Evolutionary conservation across 495 filamentous ascomycete species (phyloP).

Genomic region (Entonaema liquescens): DNA sequence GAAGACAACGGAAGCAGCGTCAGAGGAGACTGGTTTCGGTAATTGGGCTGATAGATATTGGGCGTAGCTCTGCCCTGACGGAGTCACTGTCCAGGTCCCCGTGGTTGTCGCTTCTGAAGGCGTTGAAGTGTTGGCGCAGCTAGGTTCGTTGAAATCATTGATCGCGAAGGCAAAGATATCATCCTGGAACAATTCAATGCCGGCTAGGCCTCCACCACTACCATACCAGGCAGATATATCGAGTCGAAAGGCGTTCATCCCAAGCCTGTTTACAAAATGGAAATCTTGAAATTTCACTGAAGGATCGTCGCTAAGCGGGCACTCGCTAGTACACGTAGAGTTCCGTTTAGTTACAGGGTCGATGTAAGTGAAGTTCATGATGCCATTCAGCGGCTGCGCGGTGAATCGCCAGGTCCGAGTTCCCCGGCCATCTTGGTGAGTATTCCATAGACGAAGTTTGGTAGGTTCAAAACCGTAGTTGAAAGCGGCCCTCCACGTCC

Average conservation of each 20-base stretch:
- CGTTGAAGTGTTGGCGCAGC: constrained; percentile 71
- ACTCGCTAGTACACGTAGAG: constrained; percentile 75
- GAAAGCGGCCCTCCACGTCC: constrained; percentile 86
- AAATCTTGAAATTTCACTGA: constrained; percentile 83
- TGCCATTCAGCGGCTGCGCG: constrained; percentile 82
- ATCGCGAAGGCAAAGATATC: constrained; percentile 87
- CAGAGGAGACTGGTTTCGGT: constrained; percentile 57
- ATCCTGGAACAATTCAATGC: constrained; percentile 89
- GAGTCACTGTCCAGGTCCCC: constrained; percentile 76
- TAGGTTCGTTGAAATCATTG: constrained; percentile 86
- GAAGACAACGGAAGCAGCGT: constrained; percentile 75
- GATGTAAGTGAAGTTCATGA: constrained; percentile 94
- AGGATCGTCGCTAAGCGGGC: constrained; percentile 76
- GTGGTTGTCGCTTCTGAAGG: constrained; percentile 71
- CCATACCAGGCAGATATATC: constrained; percentile 90
- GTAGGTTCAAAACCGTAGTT: constrained; percentile 83
- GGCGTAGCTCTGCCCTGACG: constrained; percentile 69
- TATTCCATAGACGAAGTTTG: constrained; percentile 90
- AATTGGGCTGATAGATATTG: constrained; percentile 79
- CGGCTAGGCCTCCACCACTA: constrained; percentile 82
- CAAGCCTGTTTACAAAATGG: constrained; percentile 83
- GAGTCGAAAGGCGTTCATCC: constrained; percentile 87
- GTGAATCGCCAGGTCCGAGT: constrained; percentile 87
- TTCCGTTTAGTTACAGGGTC: constrained; percentile 74
- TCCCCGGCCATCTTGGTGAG: constrained; percentile 82